Percentiles rank a stretch among this genome's conserved stretches.
These are phyloP conservation scores for Crepidotus variabilis DNA, from an alignment of 768 basidiomycete species.

Conservation along the genomic window DNA sequence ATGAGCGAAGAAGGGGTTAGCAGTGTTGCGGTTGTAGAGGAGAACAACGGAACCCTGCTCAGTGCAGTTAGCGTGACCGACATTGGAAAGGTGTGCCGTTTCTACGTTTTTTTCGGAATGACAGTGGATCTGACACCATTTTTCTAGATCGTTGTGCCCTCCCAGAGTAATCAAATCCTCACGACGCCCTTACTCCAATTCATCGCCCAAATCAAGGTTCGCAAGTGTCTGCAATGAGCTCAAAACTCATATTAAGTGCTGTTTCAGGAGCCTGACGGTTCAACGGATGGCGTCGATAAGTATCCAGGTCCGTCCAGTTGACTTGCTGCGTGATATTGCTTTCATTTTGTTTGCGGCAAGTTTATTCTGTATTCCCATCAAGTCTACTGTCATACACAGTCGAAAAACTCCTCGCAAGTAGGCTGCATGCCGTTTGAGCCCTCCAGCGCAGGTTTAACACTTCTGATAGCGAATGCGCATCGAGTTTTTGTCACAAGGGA, in stretches of 20 bases:
- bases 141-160: slow-evolving; percentile 68
- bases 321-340: background rate
- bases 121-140: background rate
- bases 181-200: slow-evolving; percentile 67
- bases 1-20: slow-evolving; percentile 88
- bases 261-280: slow-evolving; percentile 63
- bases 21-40: slow-evolving; percentile 74
- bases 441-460: background rate
- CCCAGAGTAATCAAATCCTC: slow-evolving; percentile 75
- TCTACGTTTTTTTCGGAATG: background rate
- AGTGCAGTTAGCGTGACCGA: slow-evolving; percentile 84
- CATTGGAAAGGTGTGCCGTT: slow-evolving; percentile 57
- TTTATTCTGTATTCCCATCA: slow-evolving; percentile 69
- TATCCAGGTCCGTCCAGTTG: slow-evolving; percentile 55
- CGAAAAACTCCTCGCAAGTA: slow-evolving; percentile 81
- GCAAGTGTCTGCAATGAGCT: background rate
- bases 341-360: slow-evolving; percentile 28
- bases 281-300: slow-evolving; percentile 73
- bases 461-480: slow-evolving; percentile 63
- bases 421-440: slow-evolving; percentile 21
- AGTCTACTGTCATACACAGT: slow-evolving; percentile 67
- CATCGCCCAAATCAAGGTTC: slow-evolving; percentile 68
- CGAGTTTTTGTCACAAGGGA: slow-evolving; percentile 77
- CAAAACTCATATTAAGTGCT: background rate
- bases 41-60: slow-evolving; percentile 55